A percentile compares a stretch with the other conserved stretches of the same genome.
These are phyloP conservation scores for Oxytropis ochrocephala DNA, from an alignment of 306 rosid species.

Conservation along the genomic window DNA sequence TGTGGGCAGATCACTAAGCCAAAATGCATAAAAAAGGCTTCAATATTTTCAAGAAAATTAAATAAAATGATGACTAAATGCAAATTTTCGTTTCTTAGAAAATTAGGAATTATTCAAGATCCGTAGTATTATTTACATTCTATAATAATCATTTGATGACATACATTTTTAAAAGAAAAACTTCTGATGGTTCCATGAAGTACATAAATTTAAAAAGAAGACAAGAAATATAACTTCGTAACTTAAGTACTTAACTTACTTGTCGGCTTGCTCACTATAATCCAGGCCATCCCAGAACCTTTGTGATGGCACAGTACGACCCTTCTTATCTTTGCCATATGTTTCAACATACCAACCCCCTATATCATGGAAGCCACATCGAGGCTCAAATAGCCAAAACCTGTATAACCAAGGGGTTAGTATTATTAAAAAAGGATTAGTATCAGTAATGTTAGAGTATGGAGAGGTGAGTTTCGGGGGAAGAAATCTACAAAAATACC, in stretches of 20 bases:
- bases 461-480: constrained; percentile 4
- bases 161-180: constrained; percentile 2
- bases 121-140: neutral
- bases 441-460: no score
- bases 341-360: constrained; percentile 98
- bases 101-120: neutral
- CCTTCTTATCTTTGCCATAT: constrained; percentile 76
- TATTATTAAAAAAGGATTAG: no score
- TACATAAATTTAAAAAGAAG: neutral
- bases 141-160: neutral
- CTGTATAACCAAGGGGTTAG: constrained; percentile 39
- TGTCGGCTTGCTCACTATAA: constrained; percentile 41
- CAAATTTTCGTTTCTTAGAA: neutral
- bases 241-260: constrained; percentile 23
- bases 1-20: neutral
- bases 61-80: constrained; percentile 2
- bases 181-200: neutral
- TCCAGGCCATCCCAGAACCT: constrained; percentile 82
- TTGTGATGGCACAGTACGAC: constrained; percentile 60
- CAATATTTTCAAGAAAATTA: neutral
- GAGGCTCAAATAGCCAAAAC: constrained; percentile 98
- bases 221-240: constrained; percentile 1
- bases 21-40: constrained; percentile 3
- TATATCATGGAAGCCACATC: constrained; percentile 85
- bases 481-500: constrained; percentile 17